Evolutionary conservation across 106 monocot species (phyloP).

Genomic region (Dendrobium nobile): DNA sequence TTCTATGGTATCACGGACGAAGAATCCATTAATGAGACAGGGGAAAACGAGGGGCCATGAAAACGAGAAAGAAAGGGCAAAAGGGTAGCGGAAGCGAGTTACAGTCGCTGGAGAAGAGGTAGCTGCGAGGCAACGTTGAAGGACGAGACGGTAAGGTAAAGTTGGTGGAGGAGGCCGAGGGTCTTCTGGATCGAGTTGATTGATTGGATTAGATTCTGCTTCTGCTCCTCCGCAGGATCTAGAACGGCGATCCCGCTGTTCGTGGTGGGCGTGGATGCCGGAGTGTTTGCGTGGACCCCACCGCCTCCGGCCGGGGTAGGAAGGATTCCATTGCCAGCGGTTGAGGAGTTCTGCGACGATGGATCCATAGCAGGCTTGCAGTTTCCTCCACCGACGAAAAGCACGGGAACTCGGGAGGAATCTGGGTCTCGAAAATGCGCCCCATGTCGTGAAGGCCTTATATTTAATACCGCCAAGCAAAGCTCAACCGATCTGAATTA

Average conservation of each 20-base stretch:
- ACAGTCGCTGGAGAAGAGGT: conserved; percentile 85
- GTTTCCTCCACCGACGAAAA: no score
- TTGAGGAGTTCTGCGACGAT: conserved; percentile 11
- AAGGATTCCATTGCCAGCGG: conserved; percentile 9
- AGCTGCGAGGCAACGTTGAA: conserved; percentile 82
- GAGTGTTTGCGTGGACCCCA: neutral
- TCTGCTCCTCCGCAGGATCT: conserved; percentile 35
- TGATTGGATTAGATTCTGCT: conserved; percentile 56
- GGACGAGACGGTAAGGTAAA: conserved; percentile 91
- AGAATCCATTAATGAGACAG: neutral
- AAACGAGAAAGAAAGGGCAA: neutral
- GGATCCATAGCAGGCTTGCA: conserved; percentile 14
- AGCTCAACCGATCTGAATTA: no score
- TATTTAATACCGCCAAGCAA: no score
- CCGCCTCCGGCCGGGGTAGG: neutral
- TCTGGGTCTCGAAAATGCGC: no score
- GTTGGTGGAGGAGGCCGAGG: conserved; percentile 82
- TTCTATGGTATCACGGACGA: conserved; percentile 29
- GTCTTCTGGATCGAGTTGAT: conserved; percentile 73
- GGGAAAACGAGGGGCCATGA: neutral
- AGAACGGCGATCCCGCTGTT: conserved; percentile 7
- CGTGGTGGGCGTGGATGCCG: conserved; percentile 9
- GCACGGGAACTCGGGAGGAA: no score
- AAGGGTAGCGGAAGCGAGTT: neutral
- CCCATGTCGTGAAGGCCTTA: no score